phyloP scores from a whole-genome alignment of 257 asterid species.

The Salvia splendens region DNA sequence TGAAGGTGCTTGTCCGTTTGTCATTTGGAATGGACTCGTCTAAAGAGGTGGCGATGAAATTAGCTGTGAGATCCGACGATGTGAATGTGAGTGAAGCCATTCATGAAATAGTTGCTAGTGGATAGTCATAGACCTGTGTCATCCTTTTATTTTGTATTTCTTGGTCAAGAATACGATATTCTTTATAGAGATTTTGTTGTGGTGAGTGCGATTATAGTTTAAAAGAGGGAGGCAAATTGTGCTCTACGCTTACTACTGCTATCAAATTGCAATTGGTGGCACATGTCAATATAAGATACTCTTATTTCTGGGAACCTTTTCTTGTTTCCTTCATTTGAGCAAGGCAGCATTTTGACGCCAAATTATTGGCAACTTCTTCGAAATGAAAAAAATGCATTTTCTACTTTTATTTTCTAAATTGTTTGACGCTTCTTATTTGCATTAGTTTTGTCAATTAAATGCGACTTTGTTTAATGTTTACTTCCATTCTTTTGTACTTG shows the following conservation, averaged over 20 bases:
- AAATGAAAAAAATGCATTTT: background rate
- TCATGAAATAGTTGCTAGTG: conserved; percentile 95
- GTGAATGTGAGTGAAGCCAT: conserved; percentile 77
- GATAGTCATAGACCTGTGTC: conserved; percentile 38
- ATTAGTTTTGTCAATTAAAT: background rate
- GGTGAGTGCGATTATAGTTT: conserved; percentile 18
- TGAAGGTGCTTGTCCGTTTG: conserved; percentile 85
- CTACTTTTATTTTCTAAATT: background rate
- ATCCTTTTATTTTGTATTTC: conserved; percentile 23
- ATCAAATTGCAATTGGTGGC: conserved; percentile 20
- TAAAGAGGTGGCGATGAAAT: conserved; percentile 96
- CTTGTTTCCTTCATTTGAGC: background rate
- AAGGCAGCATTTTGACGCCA: background rate
- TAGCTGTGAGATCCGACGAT: conserved; percentile 91
- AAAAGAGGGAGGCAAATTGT: conserved; percentile 21
- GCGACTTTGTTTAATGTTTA: background rate
- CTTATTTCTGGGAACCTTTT: background rate
- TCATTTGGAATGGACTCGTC: conserved; percentile 81
- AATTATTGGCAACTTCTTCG: background rate
- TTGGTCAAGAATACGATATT: conserved; percentile 25
- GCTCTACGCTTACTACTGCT: background rate
- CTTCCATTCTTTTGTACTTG: background rate
- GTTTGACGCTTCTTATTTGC: background rate
- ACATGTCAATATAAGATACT: background rate
- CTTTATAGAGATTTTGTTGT: conserved; percentile 36